Conservation (phyloP, 805 yeast species). For the Candida dajiaensis region DNA sequence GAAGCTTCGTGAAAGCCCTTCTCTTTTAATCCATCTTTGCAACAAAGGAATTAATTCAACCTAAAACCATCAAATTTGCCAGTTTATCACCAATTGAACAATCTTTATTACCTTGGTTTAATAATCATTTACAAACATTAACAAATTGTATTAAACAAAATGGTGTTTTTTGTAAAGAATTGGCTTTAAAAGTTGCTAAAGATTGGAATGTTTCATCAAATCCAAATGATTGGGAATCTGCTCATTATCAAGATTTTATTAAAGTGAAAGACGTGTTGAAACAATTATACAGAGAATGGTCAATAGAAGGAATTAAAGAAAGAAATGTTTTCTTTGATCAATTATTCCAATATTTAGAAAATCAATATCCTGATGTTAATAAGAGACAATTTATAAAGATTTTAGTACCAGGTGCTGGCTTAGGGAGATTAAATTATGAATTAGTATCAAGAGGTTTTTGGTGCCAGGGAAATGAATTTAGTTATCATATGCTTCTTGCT, state of each 20-base stretch:
- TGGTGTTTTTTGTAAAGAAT: constrained; percentile 33
- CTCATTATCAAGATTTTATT: constrained; percentile 40
- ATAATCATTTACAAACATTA: constrained; percentile 33
- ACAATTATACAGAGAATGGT: constrained; percentile 61
- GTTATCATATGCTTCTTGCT: constrained; percentile 56
- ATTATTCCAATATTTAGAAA: constrained; percentile 28
- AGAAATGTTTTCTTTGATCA: constrained; percentile 33
- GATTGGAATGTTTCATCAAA: constrained; percentile 44
- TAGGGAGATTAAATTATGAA: constrained; percentile 54
- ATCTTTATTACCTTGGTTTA: constrained; percentile 44
- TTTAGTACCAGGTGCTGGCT: constrained; percentile 60
- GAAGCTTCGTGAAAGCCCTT: too few relatives aligned
- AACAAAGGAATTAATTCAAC: constrained; percentile 23
- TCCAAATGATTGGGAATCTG: constrained; percentile 36
- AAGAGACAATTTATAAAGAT: constrained; percentile 36
- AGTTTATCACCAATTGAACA: constrained; percentile 37
- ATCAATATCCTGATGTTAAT: constrained; percentile 31
- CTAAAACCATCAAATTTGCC: constrained; percentile 28
- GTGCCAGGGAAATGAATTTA: constrained; percentile 64
- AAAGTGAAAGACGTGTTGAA: constrained; percentile 52
- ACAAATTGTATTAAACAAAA: constrained; percentile 40
- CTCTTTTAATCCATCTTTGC: too few relatives aligned
- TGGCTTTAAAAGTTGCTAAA: constrained; percentile 38
- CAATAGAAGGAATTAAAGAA: constrained; percentile 43
- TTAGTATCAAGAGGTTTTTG: constrained; percentile 48